Base-by-base conservation (phyloP, 495 filamentous ascomycete species). In the Oleoguttula mirabilis region DNA sequence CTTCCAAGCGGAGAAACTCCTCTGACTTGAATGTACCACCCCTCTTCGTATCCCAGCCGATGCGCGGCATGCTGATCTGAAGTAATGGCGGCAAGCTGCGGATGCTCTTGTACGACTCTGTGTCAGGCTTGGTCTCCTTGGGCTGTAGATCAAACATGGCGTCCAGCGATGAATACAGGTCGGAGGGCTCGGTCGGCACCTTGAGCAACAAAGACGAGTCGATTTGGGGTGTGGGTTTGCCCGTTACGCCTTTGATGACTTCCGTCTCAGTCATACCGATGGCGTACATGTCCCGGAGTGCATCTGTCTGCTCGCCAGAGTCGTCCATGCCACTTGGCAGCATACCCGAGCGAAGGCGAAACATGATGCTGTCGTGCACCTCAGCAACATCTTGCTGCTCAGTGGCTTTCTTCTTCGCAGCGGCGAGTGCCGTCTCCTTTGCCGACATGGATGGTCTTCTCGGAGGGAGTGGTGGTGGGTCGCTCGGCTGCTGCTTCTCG, bases 381-480 rank as follows among this genome's bases (percentile, higher is more conserved):
- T 98, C 90, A 8, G 82, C 87, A 5, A 94, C 90, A 64, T 98
- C 90, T 64, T 95, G 63, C 43, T 66, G 88, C 55, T 88, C 75
- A 70, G 15, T 72, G 70, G 51, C 76, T 67, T 57, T 49, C 16
- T 37, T 36, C 19, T 45, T 21, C 1, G 52, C 52, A 24, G 31
- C 41, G 7, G 21, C 16, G 3, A 49, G 33, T 7, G 49, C 45
- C 12, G n/a, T 16, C 14, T 46, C 35, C 25, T 39, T 21, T 8
- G 15, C 41, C 6, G 48, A 42, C 2, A 34, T 43, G 33, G 33
- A 42, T 21, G 27, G 8, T 16, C 45, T 39, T 3, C 42, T 27
- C 11, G 49, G 49, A 11, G 49, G 44, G 1, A 52, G 39, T 20
- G 48, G 38, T 21, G 49, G 48, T 15, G 39, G 16, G 14, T 24